Evolutionary conservation across 768 basidiomycete species (phyloP).

Genomic region (Suillus clintonianus): DNA sequence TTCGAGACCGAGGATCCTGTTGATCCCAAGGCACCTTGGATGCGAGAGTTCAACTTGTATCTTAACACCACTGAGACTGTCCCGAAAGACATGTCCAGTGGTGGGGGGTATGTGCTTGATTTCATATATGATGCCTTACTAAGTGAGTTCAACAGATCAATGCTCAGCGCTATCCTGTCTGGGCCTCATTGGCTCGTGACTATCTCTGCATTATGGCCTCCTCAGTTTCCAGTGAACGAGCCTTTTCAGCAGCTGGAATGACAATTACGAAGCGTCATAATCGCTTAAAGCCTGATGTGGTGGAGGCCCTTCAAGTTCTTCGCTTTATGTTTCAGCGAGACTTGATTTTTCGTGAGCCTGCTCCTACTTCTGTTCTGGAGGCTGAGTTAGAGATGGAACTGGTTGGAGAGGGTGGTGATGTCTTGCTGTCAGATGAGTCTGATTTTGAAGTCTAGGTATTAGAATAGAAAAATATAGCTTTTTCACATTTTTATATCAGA

Average conservation of each 20-base stretch:
- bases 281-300: slow-evolving; percentile 34
- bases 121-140: not conserved
- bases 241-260: slow-evolving; percentile 41
- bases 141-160: slow-evolving; percentile 22
- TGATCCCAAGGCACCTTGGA: slow-evolving; percentile 16
- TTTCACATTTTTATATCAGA: not conserved
- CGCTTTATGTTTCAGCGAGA: slow-evolving; percentile 27
- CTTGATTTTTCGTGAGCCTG: slow-evolving; percentile 21
- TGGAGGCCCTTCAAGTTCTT: slow-evolving; percentile 34
- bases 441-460: not conserved
- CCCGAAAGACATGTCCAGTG: slow-evolving; percentile 24
- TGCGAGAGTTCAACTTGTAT: slow-evolving; percentile 23
- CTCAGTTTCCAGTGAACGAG: slow-evolving; percentile 38
- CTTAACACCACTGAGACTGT: slow-evolving; percentile 35
- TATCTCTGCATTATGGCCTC: slow-evolving; percentile 42
- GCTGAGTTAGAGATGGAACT: not conserved
- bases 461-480: not conserved
- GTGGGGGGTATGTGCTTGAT: slow-evolving; percentile 34
- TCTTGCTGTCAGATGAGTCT: no score
- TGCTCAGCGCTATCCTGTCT: slow-evolving; percentile 18
- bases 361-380: not conserved
- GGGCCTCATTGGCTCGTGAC: slow-evolving; percentile 38
- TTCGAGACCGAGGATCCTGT: slow-evolving; percentile 37
- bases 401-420: no score
- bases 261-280: slow-evolving; percentile 38